Evolutionary conservation across 768 basidiomycete species (phyloP), one percentile per base, ranked within the genome.

Genomic region (Auriscalpium microsporum): DNA sequence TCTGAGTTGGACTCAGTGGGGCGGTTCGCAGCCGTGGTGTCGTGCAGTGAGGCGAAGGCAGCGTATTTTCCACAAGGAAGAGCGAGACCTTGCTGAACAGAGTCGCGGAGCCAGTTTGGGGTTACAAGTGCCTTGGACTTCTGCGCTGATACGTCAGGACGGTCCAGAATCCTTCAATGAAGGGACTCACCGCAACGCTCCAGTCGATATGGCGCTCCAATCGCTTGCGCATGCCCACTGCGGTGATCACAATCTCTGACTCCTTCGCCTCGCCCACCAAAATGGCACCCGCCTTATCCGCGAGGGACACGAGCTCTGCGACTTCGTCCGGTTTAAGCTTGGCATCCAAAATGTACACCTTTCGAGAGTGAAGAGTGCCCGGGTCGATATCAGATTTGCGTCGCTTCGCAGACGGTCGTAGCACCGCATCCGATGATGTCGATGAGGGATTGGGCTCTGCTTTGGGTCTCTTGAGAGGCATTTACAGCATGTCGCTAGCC

Each of bases 121-220:
- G 78, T 83, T 10, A 91, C 86, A 21, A 90, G 76, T 0, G 78
- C 72, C 62, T 86, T 90, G 36, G 73, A 73, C 71, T 75, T 79
- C 86, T 88, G 62, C 21, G n/a, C 55, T 23, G 36, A 28, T 10
- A 10, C 37, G 45, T 58, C 36, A 51, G 14, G 42, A 48, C 16
- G 23, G 34, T 19, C 10, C 21, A 14, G 21, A 38, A 50, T 45
- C 33, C 19, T 47, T 37, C 44, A 19, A 34, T 36, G 13, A 16
- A 48, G 45, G 45, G 9, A 73, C 84, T 65, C 65, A 89, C 88
- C 28, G 86, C 83, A 36, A 82, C 61, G 2, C 74, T 69, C 84
- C 84, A 85, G 34, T 75, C 62, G 13, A 91, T 52, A 67, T 90
- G 87, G 49, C 88, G 73, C 67, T 88, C 83, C 1, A 91, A 70